Evolutionary conservation across 78 protist genomes (phyloP).

Genomic region (Dictyostelium citrinum): DNA sequence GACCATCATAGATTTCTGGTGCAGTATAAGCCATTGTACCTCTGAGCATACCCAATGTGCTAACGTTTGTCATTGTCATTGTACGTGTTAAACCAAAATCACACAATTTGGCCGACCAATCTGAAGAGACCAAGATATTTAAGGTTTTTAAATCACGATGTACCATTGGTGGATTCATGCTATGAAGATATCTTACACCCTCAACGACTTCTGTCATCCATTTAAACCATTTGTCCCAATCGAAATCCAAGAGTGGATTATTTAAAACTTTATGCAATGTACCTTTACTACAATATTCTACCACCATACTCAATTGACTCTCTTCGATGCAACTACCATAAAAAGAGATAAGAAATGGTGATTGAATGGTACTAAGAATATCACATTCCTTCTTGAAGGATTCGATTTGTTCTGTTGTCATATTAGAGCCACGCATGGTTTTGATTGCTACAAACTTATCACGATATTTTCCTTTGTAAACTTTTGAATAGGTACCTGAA

Average conservation of each 20-base stretch:
- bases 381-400: conserved; percentile 58
- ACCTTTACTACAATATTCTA: conserved; percentile 82
- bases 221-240: conserved; percentile 74
- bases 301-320: conserved; percentile 71
- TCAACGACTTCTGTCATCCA: conserved; percentile 74
- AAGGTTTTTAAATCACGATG: conserved; percentile 82
- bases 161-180: conserved; percentile 76
- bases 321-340: conserved; percentile 65
- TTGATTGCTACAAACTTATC: conserved; percentile 77
- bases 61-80: conserved; percentile 74
- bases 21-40: conserved; percentile 84
- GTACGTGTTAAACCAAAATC: conserved; percentile 86
- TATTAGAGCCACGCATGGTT: conserved; percentile 68
- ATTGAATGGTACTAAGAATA: conserved; percentile 32
- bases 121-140: conserved; percentile 35
- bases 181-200: conserved; percentile 66
- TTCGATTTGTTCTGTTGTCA: conserved; percentile 69
- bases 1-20: conserved; percentile 79
- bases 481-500: conserved; percentile 74
- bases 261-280: conserved; percentile 66
- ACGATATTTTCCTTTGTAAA: conserved; percentile 73
- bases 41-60: conserved; percentile 63
- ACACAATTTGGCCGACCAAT: conserved; percentile 76
- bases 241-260: conserved; percentile 10
- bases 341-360: conserved; percentile 67